phyloP scores from a whole-genome alignment of 176 grass and related monocot species.

The bread wheat (Triticum aestivum) region DNA sequence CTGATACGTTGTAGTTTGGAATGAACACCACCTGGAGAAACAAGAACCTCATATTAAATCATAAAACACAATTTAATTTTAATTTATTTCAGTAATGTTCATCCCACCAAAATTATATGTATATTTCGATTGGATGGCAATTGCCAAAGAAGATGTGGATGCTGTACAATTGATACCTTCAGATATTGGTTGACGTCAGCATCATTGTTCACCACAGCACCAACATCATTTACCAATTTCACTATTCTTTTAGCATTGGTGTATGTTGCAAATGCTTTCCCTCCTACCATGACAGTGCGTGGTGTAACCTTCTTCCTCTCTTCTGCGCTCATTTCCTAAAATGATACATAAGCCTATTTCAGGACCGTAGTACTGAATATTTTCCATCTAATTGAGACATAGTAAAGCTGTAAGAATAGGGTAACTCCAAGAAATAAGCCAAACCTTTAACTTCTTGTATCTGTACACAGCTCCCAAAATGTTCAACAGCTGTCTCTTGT shows the following conservation, averaged over 20 bases:
- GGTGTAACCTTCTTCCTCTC: constrained; percentile 63
- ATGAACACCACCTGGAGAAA: constrained; percentile 80
- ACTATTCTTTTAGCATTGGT: constrained; percentile 86
- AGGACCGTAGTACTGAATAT: constrained; percentile 15
- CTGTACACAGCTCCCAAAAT: constrained; percentile 72
- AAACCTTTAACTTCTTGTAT: constrained; percentile 82
- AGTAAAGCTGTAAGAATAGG: not conserved
- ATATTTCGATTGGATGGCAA: not conserved
- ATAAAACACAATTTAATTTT: not conserved
- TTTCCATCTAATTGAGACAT: constrained; percentile 19
- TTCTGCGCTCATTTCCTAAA: constrained; percentile 64
- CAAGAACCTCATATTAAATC: constrained; percentile 7
- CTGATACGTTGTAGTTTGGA: constrained; percentile 98
- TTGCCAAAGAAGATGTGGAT: constrained; percentile 1
- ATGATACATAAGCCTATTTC: constrained; percentile 31
- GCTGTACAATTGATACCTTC: constrained; percentile 50
- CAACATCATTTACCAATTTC: constrained; percentile 83
- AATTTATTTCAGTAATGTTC: not conserved
- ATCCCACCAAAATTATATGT: not conserved
- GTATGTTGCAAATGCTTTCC: constrained; percentile 88
- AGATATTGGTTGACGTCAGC: constrained; percentile 65
- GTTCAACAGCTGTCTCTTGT: constrained; percentile 79
- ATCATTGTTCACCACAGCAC: constrained; percentile 70
- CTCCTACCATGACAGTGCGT: constrained; percentile 65
- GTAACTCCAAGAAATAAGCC: not conserved